A percentile compares a stretch with the other conserved stretches of the same genome.
Conservation (phyloP, 371 early-diverging fungal species). For the Rhizopus arrhizus region DNA sequence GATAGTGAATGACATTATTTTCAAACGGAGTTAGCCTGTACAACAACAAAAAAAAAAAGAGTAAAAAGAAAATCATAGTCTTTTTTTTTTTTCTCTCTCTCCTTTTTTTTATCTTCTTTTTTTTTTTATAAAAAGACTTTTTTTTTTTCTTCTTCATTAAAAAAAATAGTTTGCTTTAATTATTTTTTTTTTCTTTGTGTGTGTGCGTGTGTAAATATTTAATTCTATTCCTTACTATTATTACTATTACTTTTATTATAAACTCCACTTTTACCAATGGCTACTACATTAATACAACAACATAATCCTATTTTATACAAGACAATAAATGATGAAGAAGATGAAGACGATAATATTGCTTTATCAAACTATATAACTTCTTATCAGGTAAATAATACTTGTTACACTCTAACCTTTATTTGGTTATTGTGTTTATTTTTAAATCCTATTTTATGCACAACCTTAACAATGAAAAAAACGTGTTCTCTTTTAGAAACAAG, state of each 20-base stretch:
- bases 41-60: not conserved
- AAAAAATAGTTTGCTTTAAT: not conserved
- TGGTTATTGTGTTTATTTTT: constrained; percentile 33
- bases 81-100: not conserved
- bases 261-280: not conserved
- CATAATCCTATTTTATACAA: not conserved
- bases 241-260: too few relatives aligned
- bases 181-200: too few relatives aligned
- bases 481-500: constrained; percentile 11
- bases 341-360: constrained; percentile 30
- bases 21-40: not conserved
- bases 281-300: not conserved
- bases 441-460: constrained; percentile 17
- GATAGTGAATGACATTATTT: not conserved
- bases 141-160: not conserved
- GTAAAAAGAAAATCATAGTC: not conserved
- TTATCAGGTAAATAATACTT: not conserved
- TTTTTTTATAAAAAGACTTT: not conserved
- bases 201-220: too few relatives aligned
- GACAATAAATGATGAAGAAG: not conserved
- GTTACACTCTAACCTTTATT: constrained; percentile 29
- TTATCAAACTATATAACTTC: constrained; percentile 26
- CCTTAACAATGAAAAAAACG: constrained; percentile 12
- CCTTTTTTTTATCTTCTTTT: not conserved
- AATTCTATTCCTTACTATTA: too few relatives aligned